Conservation (phyloP, 139 green algal species). For the Auxenochlorella protothecoides region DNA sequence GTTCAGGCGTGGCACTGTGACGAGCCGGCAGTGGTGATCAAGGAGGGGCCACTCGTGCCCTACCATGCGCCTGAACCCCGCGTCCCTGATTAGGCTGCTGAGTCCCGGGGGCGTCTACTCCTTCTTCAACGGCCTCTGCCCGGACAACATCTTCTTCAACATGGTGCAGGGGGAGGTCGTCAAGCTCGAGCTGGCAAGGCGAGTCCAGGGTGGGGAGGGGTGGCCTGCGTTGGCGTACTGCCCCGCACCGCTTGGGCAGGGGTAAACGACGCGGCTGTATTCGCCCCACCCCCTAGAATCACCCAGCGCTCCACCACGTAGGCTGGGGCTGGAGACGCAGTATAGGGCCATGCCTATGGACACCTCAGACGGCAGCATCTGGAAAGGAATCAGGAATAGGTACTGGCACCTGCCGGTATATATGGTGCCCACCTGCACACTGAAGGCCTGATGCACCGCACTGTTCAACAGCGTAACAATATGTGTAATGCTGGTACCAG, state of each 20-base stretch:
- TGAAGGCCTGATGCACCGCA: too few relatives aligned
- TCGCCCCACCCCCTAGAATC: background rate
- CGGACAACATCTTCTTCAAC: slow-evolving; percentile 78
- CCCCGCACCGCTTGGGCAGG: too few relatives aligned
- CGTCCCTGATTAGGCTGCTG: slow-evolving; percentile 39
- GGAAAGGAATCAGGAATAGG: slow-evolving; percentile 65
- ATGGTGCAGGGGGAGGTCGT: slow-evolving; percentile 63
- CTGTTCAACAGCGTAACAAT: too few relatives aligned
- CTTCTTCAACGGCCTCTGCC: slow-evolving; percentile 89
- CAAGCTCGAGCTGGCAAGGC: slow-evolving; percentile 34
- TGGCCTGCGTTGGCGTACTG: background rate
- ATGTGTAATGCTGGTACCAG: background rate
- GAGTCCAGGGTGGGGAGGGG: background rate
- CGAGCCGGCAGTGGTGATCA: too few relatives aligned
- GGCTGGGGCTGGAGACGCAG: slow-evolving; percentile 47
- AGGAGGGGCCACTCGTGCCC: too few relatives aligned
- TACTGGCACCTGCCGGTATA: slow-evolving; percentile 72
- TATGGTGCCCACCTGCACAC: slow-evolving; percentile 46
- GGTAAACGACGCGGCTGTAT: background rate
- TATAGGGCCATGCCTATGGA: slow-evolving; percentile 64
- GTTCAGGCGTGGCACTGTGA: too few relatives aligned
- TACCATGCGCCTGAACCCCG: background rate
- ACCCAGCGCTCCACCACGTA: background rate
- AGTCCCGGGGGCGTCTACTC: slow-evolving; percentile 70
- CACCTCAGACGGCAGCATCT: slow-evolving; percentile 44